A percentile compares a stretch with the other conserved stretches of the same genome.
These are phyloP conservation scores for Alternaria sp. DNA, from an alignment of 2,329 filamentous ascomycete genomes.

Conservation along the genomic window DNA sequence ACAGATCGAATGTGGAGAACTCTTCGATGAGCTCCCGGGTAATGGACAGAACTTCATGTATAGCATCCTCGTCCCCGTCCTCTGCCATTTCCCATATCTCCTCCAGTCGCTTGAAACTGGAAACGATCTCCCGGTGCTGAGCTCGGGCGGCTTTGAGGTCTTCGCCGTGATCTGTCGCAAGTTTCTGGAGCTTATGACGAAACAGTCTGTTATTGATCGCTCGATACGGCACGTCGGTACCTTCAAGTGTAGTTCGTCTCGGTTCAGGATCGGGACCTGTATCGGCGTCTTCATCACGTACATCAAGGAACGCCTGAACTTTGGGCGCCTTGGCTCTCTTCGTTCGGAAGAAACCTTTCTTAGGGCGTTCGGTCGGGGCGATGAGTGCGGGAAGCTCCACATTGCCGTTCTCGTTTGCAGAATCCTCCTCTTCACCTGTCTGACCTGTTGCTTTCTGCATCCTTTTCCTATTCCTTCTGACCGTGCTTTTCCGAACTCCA, in stretches of 20 bases:
- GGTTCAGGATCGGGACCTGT: constrained; percentile 7
- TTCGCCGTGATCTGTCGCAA: constrained; percentile 33
- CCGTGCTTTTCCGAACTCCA: constrained; percentile 33
- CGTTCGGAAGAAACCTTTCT: constrained; percentile 39
- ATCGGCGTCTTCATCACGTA: constrained; percentile 19
- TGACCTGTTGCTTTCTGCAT: constrained; percentile 33
- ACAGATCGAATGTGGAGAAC: constrained; percentile 65
- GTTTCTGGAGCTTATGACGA: constrained; percentile 34
- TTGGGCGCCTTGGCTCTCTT: constrained; percentile 28
- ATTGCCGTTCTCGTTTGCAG: constrained; percentile 14
- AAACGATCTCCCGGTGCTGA: constrained; percentile 48
- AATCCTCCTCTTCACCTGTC: constrained; percentile 27
- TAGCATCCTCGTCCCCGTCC: constrained; percentile 57
- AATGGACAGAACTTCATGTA: constrained; percentile 65
- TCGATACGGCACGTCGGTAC: constrained; percentile 37
- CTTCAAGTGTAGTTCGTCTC: constrained; percentile 30
- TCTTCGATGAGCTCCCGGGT: constrained; percentile 65
- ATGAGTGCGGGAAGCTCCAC: constrained; percentile 26
- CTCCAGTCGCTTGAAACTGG: constrained; percentile 55
- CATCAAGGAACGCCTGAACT: constrained; percentile 38
- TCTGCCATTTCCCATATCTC: constrained; percentile 52
- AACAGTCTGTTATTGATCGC: constrained; percentile 39
- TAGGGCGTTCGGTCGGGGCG: constrained; percentile 30
- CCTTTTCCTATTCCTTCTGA: constrained; percentile 33
- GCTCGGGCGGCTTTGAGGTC: constrained; percentile 53